Evolutionary conservation across 2,329 filamentous ascomycete species (phyloP).

Genomic region (Whalleya microplaca): DNA sequence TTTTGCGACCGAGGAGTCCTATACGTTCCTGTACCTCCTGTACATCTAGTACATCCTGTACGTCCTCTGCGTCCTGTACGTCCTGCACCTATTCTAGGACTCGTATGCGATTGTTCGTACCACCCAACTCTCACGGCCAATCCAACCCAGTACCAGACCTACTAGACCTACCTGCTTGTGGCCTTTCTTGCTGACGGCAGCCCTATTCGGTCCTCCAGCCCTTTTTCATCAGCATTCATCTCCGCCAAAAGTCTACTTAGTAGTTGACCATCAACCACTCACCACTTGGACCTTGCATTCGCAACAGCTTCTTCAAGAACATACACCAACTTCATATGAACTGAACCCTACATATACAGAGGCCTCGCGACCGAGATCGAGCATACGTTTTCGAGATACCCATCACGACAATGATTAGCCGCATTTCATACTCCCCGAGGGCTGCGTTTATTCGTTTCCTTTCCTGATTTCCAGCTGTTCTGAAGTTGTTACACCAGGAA

Average conservation of each 20-base stretch:
- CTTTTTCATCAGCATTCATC: constrained; percentile 24
- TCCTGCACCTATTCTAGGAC: constrained; percentile 7
- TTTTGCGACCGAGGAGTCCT: constrained; percentile 20
- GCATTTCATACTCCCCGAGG: constrained; percentile 53
- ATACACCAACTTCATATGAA: constrained; percentile 14
- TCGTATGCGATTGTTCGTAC: constrained; percentile 23
- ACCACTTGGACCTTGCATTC: constrained; percentile 10
- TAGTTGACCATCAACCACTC: constrained; percentile 1
- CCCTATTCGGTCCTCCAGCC: constrained; percentile 28
- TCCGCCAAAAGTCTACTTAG: constrained; percentile 11
- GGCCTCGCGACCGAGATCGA: constrained; percentile 25
- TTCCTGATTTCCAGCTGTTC: constrained; percentile 51
- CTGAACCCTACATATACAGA: too few relatives aligned
- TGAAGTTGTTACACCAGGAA: constrained; percentile 27
- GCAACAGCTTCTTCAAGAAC: constrained; percentile 10
- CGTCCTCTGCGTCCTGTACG: neutral
- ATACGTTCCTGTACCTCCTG: too few relatives aligned
- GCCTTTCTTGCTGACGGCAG: constrained; percentile 29
- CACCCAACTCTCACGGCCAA: constrained; percentile 18
- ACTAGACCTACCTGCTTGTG: constrained; percentile 4
- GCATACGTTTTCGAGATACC: constrained; percentile 41
- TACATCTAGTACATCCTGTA: neutral
- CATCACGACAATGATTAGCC: constrained; percentile 60
- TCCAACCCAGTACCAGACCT: constrained; percentile 13
- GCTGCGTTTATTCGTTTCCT: constrained; percentile 58